These are phyloP conservation scores for Albophoma yamanashiensis DNA, from an alignment of 2,329 filamentous ascomycete genomes.

Conservation along the genomic window DNA sequence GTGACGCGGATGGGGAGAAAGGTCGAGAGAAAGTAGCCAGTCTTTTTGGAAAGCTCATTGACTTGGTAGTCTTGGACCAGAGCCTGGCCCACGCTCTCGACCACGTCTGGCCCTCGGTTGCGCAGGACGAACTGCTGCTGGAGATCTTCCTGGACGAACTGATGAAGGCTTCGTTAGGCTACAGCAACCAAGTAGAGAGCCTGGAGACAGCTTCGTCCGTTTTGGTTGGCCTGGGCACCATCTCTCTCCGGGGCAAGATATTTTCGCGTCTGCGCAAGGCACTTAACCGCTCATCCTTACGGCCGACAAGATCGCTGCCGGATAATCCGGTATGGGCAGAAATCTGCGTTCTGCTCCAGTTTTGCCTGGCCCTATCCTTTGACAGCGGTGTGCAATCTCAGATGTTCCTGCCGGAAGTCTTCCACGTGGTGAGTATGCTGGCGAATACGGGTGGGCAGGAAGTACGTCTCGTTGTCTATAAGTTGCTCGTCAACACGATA, in stretches of 20 bases:
- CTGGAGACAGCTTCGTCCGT: slow-evolving; percentile 52
- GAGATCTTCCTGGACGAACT: slow-evolving; percentile 60
- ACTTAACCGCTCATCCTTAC: slow-evolving; percentile 54
- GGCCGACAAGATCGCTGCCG: slow-evolving; percentile 53
- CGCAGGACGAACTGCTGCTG: slow-evolving; percentile 52
- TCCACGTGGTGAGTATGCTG: slow-evolving; percentile 61
- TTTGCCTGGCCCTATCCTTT: slow-evolving; percentile 57
- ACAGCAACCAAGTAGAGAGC: slow-evolving; percentile 46
- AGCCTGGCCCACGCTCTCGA: slow-evolving; percentile 49
- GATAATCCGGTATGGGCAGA: slow-evolving; percentile 62
- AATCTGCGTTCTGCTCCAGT: slow-evolving; percentile 55
- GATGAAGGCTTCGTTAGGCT: slow-evolving; percentile 48
- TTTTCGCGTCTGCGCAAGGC: slow-evolving; percentile 56
- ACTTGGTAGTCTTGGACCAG: slow-evolving; percentile 51
- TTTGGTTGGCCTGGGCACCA: slow-evolving; percentile 50
- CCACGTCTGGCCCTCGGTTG: slow-evolving; percentile 53
- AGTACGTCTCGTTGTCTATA: slow-evolving; percentile 48
- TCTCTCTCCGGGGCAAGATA: slow-evolving; percentile 55
- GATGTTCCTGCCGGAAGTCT: slow-evolving; percentile 57
- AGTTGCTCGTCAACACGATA: slow-evolving; percentile 54
- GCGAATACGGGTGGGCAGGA: slow-evolving; percentile 52
- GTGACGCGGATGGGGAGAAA: slow-evolving; percentile 53
- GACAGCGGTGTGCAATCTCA: slow-evolving; percentile 58
- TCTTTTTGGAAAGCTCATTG: slow-evolving; percentile 56
- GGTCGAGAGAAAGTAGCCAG: slow-evolving; percentile 52